Conservation (phyloP, 371 early-diverging fungal species). For the Mortierella polycephala region DNA sequence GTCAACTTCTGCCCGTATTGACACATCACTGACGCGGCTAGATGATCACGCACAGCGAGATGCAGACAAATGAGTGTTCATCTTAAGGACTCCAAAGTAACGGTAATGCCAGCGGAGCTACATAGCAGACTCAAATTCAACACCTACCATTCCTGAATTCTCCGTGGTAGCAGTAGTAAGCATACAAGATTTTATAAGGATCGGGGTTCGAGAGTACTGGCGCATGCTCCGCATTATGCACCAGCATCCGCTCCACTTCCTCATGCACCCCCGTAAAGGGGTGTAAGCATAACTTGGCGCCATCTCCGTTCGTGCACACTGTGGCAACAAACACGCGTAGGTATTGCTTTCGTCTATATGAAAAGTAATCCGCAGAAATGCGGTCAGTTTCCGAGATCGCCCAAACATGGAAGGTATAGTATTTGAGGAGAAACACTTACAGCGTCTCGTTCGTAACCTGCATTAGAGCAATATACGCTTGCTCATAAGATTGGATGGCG, state of each 20-base stretch:
- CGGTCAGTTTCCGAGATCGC: neutral
- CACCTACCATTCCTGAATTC: constrained; percentile 43
- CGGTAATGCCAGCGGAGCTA: neutral
- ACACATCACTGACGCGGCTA: constrained; percentile 43
- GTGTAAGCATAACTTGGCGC: constrained; percentile 32
- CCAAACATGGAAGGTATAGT: no score
- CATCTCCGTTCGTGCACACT: constrained; percentile 29
- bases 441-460: constrained; percentile 14
- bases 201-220: constrained; percentile 26
- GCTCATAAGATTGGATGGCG: constrained; percentile 21
- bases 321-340: constrained; percentile 17
- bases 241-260: constrained; percentile 39
- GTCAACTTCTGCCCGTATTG: constrained; percentile 33
- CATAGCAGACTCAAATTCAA: neutral
- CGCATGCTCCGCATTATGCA: constrained; percentile 18
- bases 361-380: neutral
- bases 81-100: neutral
- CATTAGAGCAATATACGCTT: constrained; percentile 45
- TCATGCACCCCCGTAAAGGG: constrained; percentile 34
- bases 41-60: neutral
- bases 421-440: constrained; percentile 6
- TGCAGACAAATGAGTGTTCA: neutral
- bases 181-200: constrained; percentile 24
- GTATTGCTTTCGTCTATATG: constrained; percentile 23
- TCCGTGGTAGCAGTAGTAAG: constrained; percentile 36